phyloP scores from a whole-genome alignment of 345 rosid genomes.

The Citrus sp. region DNA sequence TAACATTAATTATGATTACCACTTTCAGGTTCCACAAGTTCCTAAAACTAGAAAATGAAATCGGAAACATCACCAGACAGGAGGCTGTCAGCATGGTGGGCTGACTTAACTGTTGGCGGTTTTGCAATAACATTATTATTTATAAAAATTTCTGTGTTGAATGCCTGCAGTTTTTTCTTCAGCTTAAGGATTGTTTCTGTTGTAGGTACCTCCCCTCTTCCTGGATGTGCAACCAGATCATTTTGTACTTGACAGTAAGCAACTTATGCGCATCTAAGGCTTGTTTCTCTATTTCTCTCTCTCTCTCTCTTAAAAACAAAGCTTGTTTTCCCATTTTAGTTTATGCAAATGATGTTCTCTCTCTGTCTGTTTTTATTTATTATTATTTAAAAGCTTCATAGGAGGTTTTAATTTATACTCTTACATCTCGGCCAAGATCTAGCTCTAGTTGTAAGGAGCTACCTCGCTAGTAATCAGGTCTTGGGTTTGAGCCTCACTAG shows the following conservation, averaged over 20 bases:
- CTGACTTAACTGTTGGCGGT: conserved; percentile 1
- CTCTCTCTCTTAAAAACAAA: neutral
- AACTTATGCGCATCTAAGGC: conserved; percentile 13
- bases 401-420: neutral
- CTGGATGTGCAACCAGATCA: conserved; percentile 79
- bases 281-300: neutral
- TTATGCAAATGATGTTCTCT: neutral
- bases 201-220: conserved; percentile 91
- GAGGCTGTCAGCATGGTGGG: conserved; percentile 98
- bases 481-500: no score
- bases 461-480: no score
- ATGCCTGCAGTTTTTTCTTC: neutral
- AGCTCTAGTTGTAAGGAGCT: no score
- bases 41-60: conserved; percentile 90
- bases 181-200: conserved; percentile 18
- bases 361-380: neutral
- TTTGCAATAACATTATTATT: neutral
- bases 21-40: conserved; percentile 88
- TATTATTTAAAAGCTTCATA: neutral
- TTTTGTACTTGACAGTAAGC: conserved; percentile 86
- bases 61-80: conserved; percentile 93
- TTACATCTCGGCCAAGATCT: neutral
- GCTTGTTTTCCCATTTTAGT: neutral
- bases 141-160: neutral
- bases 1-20: neutral